Evolutionary conservation across 257 asterid species (phyloP).

Genomic region (Gentiana dahurica): DNA sequence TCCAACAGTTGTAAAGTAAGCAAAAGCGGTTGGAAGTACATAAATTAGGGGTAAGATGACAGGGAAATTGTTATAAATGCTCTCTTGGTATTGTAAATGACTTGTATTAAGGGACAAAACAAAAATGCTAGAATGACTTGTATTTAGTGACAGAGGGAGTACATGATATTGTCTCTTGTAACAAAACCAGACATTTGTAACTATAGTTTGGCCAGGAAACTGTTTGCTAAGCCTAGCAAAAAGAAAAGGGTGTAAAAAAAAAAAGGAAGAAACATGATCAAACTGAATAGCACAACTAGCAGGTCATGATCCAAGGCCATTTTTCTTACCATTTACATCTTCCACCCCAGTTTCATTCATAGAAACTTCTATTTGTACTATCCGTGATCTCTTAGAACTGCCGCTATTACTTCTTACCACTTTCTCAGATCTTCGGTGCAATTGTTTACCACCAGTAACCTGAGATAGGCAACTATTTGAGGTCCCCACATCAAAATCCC

Average conservation of each 20-base stretch:
- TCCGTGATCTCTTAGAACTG: constrained; percentile 50
- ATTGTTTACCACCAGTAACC: constrained; percentile 25
- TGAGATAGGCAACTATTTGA: constrained; percentile 19
- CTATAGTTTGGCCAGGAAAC: background rate
- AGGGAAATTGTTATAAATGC: too few relatives aligned
- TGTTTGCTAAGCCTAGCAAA: background rate
- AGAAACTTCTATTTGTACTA: constrained; percentile 33
- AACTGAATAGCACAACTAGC: constrained; percentile 43
- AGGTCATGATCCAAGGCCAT: constrained; percentile 34
- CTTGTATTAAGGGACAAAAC: too few relatives aligned
- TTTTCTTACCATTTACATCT: constrained; percentile 31
- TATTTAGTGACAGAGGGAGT: too few relatives aligned
- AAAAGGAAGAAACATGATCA: constrained; percentile 5
- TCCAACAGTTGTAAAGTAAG: too few relatives aligned
- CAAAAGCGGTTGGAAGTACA: too few relatives aligned
- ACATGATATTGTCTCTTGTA: background rate
- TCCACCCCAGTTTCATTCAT: constrained; percentile 30
- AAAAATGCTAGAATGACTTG: too few relatives aligned
- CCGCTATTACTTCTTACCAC: constrained; percentile 36
- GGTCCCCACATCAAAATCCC: constrained; percentile 24
- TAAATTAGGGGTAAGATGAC: too few relatives aligned
- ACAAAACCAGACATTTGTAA: background rate
- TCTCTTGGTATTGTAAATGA: too few relatives aligned
- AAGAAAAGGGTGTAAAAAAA: background rate
- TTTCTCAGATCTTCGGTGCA: constrained; percentile 36